Conservation (phyloP, 306 rosid species). For the Castanea crenata region DNA sequence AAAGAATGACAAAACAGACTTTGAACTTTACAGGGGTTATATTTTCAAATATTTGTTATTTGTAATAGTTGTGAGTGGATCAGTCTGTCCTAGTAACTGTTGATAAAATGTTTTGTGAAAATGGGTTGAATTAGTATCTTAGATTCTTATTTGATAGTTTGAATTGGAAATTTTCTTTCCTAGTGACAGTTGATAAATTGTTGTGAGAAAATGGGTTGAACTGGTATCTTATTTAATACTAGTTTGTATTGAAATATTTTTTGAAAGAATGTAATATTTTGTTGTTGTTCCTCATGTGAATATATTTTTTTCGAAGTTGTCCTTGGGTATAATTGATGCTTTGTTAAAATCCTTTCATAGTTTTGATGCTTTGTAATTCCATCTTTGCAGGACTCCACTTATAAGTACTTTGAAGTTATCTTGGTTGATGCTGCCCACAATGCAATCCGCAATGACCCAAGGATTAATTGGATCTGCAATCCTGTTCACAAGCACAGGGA, state of each 20-base stretch:
- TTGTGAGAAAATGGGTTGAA: not conserved
- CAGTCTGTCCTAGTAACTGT: not conserved
- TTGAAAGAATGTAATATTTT: no score
- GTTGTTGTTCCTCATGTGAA: no score
- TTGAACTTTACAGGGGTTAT: no score
- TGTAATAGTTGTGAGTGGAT: no score
- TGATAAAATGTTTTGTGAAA: not conserved
- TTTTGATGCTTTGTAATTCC: not conserved
- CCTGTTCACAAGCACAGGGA: constrained; percentile 37
- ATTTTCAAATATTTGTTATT: no score
- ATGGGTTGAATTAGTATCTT: not conserved
- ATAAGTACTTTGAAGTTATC: constrained; percentile 28
- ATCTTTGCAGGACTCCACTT: constrained; percentile 17
- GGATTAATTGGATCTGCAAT: constrained; percentile 29
- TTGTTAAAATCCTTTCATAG: not conserved
- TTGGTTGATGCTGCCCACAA: constrained; percentile 24
- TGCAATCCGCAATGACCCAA: constrained; percentile 26
- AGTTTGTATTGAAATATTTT: not conserved
- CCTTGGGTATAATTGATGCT: no score
- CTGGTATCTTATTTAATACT: not conserved
- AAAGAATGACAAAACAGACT: no score
- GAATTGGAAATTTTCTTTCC: no score
- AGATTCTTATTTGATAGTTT: no score
- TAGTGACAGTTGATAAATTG: no score
- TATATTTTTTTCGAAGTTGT: no score